These are phyloP conservation scores for Rhodotorula mucilaginosa DNA, from an alignment of 1,284 basidiomycete genomes.

Conservation along the genomic window DNA sequence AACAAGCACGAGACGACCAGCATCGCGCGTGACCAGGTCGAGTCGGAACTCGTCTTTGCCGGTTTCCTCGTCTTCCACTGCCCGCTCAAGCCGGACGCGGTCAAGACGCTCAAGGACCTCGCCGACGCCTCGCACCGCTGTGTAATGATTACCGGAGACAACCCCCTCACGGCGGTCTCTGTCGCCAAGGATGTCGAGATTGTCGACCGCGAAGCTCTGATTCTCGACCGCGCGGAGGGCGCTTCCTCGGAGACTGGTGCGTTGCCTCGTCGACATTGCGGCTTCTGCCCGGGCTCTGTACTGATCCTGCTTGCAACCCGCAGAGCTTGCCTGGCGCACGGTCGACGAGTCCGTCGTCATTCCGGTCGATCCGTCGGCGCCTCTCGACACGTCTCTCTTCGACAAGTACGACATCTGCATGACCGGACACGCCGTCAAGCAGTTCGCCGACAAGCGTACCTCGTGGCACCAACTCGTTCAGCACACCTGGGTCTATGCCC, in stretches of 20 bases:
- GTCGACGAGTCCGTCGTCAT: constrained; percentile 85
- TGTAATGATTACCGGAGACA: constrained; percentile 97
- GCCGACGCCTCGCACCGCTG: constrained; percentile 91
- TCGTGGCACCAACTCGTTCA: constrained; percentile 76
- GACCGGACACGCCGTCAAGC: constrained; percentile 84
- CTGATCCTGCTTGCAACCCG: neutral
- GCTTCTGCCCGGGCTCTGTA: neutral
- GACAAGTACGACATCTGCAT: constrained; percentile 88
- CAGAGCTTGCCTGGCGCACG: constrained; percentile 54
- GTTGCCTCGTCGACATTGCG: constrained; percentile 44
- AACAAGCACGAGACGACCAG: constrained; percentile 73
- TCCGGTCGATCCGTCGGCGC: constrained; percentile 70
- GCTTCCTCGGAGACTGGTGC: constrained; percentile 64
- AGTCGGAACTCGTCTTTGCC: constrained; percentile 71
- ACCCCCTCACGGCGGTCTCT: constrained; percentile 89
- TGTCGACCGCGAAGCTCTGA: constrained; percentile 85
- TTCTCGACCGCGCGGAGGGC: constrained; percentile 83
- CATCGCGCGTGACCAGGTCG: constrained; percentile 71
- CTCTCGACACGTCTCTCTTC: constrained; percentile 73
- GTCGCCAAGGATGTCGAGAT: constrained; percentile 93
- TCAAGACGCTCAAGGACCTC: constrained; percentile 84
- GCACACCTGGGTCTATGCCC: constrained; percentile 94
- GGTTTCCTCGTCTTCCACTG: constrained; percentile 97
- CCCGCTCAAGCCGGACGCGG: constrained; percentile 87
- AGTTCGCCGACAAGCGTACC: constrained; percentile 62